Conservation (phyloP, 371 early-diverging fungal genomes). For the Apophysomyces sp. region DNA sequence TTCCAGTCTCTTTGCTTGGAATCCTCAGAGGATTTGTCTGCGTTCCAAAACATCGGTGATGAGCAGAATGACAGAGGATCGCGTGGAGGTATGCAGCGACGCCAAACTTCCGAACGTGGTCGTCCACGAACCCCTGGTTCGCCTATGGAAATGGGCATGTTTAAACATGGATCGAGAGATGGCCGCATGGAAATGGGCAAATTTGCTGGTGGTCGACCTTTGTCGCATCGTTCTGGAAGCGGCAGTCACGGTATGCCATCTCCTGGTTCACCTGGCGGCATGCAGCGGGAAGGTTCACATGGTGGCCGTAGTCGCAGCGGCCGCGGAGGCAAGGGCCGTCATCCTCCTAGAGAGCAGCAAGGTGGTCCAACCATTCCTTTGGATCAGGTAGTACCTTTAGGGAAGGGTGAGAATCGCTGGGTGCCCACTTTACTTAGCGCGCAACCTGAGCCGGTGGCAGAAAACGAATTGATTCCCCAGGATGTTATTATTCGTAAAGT, state of each 20-base stretch:
- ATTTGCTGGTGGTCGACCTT: constrained; percentile 42
- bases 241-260: constrained; percentile 42
- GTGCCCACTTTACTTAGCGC: constrained; percentile 52
- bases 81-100: constrained; percentile 42
- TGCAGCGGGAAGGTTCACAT: constrained; percentile 55
- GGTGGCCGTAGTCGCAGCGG: constrained; percentile 50
- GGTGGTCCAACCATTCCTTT: constrained; percentile 64
- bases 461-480: constrained; percentile 48
- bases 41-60: constrained; percentile 66
- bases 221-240: constrained; percentile 54
- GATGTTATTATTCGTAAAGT: constrained; percentile 78
- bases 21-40: constrained; percentile 66
- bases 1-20: constrained; percentile 70
- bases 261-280: constrained; percentile 53
- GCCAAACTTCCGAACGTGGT: constrained; percentile 62
- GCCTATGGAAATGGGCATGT: constrained; percentile 44
- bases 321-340: constrained; percentile 57
- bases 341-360: constrained; percentile 35
- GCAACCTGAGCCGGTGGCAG: constrained; percentile 13
- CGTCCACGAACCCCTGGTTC: constrained; percentile 49
- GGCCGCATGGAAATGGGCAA: constrained; percentile 53
- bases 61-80: constrained; percentile 43
- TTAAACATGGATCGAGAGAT: constrained; percentile 43
- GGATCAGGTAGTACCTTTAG: constrained; percentile 73
- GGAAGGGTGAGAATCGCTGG: constrained; percentile 85